These are phyloP conservation scores for Penicillium flavigenum DNA, from an alignment of 495 filamentous ascomycete species.

Conservation along the genomic window DNA sequence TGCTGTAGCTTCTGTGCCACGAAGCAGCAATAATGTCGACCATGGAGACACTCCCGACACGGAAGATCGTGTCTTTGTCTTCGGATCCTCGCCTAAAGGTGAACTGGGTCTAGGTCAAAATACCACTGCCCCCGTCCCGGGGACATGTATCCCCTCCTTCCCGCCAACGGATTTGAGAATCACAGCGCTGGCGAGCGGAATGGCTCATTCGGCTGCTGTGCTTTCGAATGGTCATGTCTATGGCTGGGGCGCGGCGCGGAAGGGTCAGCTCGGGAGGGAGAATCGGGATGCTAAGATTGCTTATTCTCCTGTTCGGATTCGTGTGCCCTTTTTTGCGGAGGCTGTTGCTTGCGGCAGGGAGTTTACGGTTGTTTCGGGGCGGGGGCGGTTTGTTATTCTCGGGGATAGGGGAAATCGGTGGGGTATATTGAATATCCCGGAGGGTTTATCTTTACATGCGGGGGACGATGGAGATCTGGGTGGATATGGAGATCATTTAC, in stretches of 20 bases:
- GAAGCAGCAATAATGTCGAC: constrained; percentile 11
- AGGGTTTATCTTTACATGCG: constrained; percentile 29
- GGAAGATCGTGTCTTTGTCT: constrained; percentile 52
- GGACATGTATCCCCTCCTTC: constrained; percentile 54
- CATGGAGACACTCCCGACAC: not conserved
- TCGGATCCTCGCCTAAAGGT: constrained; percentile 66
- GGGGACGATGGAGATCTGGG: not conserved
- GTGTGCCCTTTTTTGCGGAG: constrained; percentile 49
- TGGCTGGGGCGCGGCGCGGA: constrained; percentile 83
- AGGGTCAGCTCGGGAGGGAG: constrained; percentile 73
- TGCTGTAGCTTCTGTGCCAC: constrained; percentile 42
- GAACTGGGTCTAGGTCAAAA: constrained; percentile 63
- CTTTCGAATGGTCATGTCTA: constrained; percentile 73
- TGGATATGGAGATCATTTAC: not conserved
- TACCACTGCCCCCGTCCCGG: constrained; percentile 5
- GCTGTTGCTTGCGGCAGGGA: constrained; percentile 74
- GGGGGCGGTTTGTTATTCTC: constrained; percentile 59
- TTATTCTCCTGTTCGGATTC: constrained; percentile 58
- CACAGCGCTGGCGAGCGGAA: constrained; percentile 62
- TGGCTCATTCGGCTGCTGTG: constrained; percentile 73
- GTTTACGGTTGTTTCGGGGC: constrained; percentile 65
- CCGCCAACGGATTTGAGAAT: constrained; percentile 55
- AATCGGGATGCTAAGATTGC: constrained; percentile 42
- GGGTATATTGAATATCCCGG: constrained; percentile 50
- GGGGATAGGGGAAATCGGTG: constrained; percentile 65